These are phyloP conservation scores for Coleophoma eucalyptorum DNA, from an alignment of 2,329 filamentous ascomycete species.

Conservation along the genomic window DNA sequence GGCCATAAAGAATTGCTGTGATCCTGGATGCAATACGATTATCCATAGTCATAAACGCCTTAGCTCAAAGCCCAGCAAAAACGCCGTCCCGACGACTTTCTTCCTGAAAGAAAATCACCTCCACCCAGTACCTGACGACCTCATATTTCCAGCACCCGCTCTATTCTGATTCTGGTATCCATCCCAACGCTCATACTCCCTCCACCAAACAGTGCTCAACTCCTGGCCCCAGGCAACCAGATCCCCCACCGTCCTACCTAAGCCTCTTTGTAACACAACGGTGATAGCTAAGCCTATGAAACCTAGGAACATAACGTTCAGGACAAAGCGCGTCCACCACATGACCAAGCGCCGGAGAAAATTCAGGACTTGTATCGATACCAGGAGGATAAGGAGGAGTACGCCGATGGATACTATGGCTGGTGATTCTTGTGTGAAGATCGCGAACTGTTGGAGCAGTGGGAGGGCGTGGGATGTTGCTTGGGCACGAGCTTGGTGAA, in stretches of 20 bases:
- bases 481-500: not conserved
- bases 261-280: constrained; percentile 61
- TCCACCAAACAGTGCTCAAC: constrained; percentile 50
- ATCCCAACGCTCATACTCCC: constrained; percentile 55
- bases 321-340: constrained; percentile 69
- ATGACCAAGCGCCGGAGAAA: constrained; percentile 69
- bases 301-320: constrained; percentile 63
- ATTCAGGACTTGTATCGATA: constrained; percentile 61
- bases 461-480: constrained; percentile 16
- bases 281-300: constrained; percentile 49
- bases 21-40: too few species aligned
- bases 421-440: constrained; percentile 17
- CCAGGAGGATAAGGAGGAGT: constrained; percentile 57
- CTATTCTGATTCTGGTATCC: constrained; percentile 33
- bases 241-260: constrained; percentile 62
- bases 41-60: too few species aligned
- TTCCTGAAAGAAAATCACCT: constrained; percentile 6
- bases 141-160: constrained; percentile 6
- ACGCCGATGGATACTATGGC: constrained; percentile 45
- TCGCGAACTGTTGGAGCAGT: constrained; percentile 8
- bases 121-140: constrained; percentile 21
- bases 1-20: too few species aligned
- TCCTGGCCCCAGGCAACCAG: constrained; percentile 42
- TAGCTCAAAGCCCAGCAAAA: too few species aligned
- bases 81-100: too few species aligned